phyloP scores from a whole-genome alignment of 2,329 filamentous ascomycete genomes.

The Paraconiothyrium brasiliense region DNA sequence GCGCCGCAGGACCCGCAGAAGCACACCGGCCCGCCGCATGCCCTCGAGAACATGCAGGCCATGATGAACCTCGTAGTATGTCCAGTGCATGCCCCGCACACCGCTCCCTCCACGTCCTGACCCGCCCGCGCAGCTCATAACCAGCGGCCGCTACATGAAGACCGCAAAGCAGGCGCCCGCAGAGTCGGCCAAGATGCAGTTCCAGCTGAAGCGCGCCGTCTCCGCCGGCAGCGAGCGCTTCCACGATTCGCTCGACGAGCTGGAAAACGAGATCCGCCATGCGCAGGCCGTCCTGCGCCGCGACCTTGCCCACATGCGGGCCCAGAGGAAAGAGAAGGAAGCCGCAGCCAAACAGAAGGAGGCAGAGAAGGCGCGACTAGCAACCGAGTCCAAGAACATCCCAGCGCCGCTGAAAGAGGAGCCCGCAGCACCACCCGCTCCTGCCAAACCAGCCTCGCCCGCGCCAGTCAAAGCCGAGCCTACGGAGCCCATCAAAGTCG shows the following conservation, averaged over 20 bases:
- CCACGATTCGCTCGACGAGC: constrained; percentile 61
- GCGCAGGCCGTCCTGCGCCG: constrained; percentile 47
- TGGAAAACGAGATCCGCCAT: constrained; percentile 56
- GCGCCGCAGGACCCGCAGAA: constrained; percentile 10
- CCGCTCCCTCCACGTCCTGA: constrained; percentile 14
- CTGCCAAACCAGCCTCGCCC: constrained; percentile 1
- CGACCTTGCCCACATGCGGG: constrained; percentile 48
- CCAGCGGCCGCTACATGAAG: constrained; percentile 56
- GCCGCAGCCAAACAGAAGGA: constrained; percentile 43
- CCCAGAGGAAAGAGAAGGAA: constrained; percentile 48
- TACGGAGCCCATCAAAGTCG: constrained; percentile 17
- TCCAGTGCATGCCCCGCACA: constrained; percentile 6
- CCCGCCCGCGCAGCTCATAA: constrained; percentile 48
- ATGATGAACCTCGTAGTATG: constrained; percentile 60
- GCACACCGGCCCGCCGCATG: constrained; percentile 17
- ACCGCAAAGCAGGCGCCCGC: constrained; percentile 46
- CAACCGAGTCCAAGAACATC: constrained; percentile 36
- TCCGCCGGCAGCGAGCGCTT: constrained; percentile 55
- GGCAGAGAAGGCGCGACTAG: constrained; percentile 42
- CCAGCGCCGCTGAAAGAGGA: constrained; percentile 13
- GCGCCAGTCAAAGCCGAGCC: constrained; percentile 11
- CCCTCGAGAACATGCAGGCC: constrained; percentile 57
- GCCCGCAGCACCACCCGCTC: constrained; percentile 16
- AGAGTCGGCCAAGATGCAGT: constrained; percentile 41
- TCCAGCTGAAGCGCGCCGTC: constrained; percentile 50